Evolutionary conservation across 352 stramenopile genomes (phyloP), one percentile per base, ranked within the genome.

Genomic region (Plasmopara halstedii): DNA sequence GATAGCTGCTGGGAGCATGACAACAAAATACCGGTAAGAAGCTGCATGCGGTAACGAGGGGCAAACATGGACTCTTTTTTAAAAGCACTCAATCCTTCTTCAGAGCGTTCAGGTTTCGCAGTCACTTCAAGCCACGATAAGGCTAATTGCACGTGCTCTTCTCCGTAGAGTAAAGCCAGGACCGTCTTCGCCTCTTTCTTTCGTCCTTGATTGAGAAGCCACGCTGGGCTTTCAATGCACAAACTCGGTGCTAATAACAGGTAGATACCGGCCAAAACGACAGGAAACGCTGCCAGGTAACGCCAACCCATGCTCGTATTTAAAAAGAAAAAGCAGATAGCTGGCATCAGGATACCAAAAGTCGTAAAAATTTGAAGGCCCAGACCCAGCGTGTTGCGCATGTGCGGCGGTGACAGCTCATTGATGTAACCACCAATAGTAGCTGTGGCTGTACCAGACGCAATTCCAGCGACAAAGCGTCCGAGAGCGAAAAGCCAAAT

Each of bases 1-100:
- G 50, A 58, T 3, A 58, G 49, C 34, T 63, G 55, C 25, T 58
- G 55, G 19, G 55, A 41, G 9, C 55, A 67, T 21, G 32, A 73
- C 57, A 31, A 61, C 54, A 51, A 58, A 46, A 85, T 75, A 9
- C 68, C 73, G 0, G 56, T 65, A 8, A 85, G 59, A 49, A 82
- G 68, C 50, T 82, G 69, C 37, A 63, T 50, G 11, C 61, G 53
- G 7, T 62, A 65, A 17, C 74, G 49, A 13, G 45, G 48, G 2
- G 60, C 39, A 2, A 70, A 73, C 25, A 76, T 58, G 4, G 73
- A 56, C 9, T 78, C 58, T 46, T 68, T 14, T 5, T 60, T 52
- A 4, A 39, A 33, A 1, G 36, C 27, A 4, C 46, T 29, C 18
- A 44, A 32, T 14, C 60, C 56, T 18, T 72, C 46, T 17, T 55